Conservation (phyloP, 2,329 filamentous ascomycete genomes). For the Saccharata proteae region DNA sequence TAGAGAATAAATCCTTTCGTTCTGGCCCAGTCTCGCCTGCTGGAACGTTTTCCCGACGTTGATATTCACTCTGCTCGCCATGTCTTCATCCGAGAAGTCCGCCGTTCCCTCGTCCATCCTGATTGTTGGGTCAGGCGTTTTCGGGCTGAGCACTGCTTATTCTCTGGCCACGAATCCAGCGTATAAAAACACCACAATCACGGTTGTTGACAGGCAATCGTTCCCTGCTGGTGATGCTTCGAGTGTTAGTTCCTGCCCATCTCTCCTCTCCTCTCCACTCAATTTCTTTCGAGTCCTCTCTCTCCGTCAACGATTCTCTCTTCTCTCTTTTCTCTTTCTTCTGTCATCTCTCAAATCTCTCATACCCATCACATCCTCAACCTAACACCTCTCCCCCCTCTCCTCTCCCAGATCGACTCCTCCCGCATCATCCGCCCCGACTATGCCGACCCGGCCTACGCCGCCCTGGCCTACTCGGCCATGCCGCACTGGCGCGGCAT, state of each 20-base stretch:
- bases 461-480: constrained; percentile 58
- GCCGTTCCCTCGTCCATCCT: constrained; percentile 31
- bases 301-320: background rate
- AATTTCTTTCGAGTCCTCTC: background rate
- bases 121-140: constrained; percentile 41
- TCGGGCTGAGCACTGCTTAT: constrained; percentile 54
- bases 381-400: constrained; percentile 1
- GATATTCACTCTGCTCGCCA: too few relatives aligned
- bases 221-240: constrained; percentile 49
- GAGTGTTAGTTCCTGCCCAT: constrained; percentile 28
- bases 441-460: constrained; percentile 71
- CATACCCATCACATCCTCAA: constrained; percentile 1
- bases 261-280: background rate
- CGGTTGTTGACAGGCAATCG: constrained; percentile 44
- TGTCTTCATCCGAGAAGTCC: constrained; percentile 10
- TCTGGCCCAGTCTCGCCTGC: too few relatives aligned
- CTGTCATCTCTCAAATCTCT: background rate
- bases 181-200: constrained; percentile 41
- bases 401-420: constrained; percentile 35
- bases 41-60: too few relatives aligned
- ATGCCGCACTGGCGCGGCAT: constrained; percentile 54
- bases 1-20: too few relatives aligned
- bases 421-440: constrained; percentile 58
- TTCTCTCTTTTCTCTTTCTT: constrained; percentile 1
- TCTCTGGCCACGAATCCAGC: constrained; percentile 51